A percentile compares a stretch with the other conserved stretches of the same genome.
These are phyloP conservation scores for Pichia sp. DNA, from an alignment of 1,139 yeast genomes.

Conservation along the genomic window DNA sequence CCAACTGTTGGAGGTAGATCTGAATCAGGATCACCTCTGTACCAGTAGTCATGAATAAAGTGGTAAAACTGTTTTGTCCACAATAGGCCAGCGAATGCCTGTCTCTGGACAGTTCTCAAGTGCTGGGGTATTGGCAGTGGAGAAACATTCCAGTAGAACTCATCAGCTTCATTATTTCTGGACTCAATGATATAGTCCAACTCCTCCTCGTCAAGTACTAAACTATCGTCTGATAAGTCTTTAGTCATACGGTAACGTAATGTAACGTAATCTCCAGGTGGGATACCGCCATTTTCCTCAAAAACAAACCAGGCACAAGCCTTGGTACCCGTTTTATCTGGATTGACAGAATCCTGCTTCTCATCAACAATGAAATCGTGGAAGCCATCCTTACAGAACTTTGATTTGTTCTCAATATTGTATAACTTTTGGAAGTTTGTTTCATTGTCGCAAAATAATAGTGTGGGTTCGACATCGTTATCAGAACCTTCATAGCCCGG, in stretches of 20 bases:
- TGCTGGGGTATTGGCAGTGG: slow-evolving; percentile 84
- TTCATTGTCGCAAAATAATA: slow-evolving; percentile 85
- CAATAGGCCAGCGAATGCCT: slow-evolving; percentile 88
- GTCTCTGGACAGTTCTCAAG: slow-evolving; percentile 81
- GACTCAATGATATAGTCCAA: slow-evolving; percentile 68
- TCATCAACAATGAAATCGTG: slow-evolving; percentile 74
- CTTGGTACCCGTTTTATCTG: slow-evolving; percentile 63
- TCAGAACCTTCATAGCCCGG: slow-evolving; percentile 60
- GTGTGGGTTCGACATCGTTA: slow-evolving; percentile 65
- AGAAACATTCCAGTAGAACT: slow-evolving; percentile 84
- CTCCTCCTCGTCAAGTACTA: slow-evolving; percentile 67
- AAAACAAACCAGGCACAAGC: slow-evolving; percentile 79
- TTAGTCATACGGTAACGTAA: slow-evolving; percentile 63
- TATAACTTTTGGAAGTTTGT: slow-evolving; percentile 70
- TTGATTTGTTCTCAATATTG: slow-evolving; percentile 48
- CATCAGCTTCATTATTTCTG: slow-evolving; percentile 88
- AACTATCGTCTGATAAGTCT: slow-evolving; percentile 29
- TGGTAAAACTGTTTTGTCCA: slow-evolving; percentile 96
- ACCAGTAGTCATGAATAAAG: slow-evolving; percentile 85
- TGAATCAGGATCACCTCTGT: slow-evolving; percentile 76
- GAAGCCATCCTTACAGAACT: slow-evolving; percentile 83
- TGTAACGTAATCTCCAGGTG: slow-evolving; percentile 85
- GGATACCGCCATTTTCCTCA: slow-evolving; percentile 68
- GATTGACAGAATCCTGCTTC: slow-evolving; percentile 57
- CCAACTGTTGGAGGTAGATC: slow-evolving; percentile 69